Conservation (phyloP, 1,139 yeast genomes). For the Sugiyamaella grinbergsii region DNA sequence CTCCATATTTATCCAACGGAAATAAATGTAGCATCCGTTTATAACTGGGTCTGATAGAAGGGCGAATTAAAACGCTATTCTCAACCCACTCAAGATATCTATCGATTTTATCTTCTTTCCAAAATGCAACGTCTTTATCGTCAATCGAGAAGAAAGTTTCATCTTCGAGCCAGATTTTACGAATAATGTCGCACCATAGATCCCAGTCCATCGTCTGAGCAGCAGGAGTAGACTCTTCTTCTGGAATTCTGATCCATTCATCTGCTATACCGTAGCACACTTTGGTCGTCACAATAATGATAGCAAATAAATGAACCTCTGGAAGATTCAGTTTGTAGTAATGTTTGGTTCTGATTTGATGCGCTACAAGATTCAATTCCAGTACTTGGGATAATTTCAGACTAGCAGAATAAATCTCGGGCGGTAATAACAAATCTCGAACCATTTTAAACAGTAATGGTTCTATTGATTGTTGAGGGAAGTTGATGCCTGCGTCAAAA, state of each 20-base stretch:
- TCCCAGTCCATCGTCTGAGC: slow-evolving; percentile 36
- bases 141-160: slow-evolving; percentile 35
- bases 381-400: slow-evolving; percentile 11
- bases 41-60: slow-evolving; percentile 14
- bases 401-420: slow-evolving; percentile 39
- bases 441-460: slow-evolving; percentile 38
- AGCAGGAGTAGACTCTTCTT: slow-evolving; percentile 13
- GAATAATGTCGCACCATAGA: slow-evolving; percentile 41
- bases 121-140: slow-evolving; percentile 36
- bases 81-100: slow-evolving; percentile 40
- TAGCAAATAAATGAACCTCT: slow-evolving; percentile 25
- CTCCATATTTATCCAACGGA: slow-evolving; percentile 28
- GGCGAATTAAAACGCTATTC: slow-evolving; percentile 21
- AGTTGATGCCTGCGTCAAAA: slow-evolving; percentile 21
- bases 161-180: slow-evolving; percentile 40
- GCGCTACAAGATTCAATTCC: slow-evolving; percentile 3
- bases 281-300: slow-evolving; percentile 38
- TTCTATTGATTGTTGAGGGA: slow-evolving; percentile 32
- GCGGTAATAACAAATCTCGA: slow-evolving; percentile 42
- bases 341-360: neutral
- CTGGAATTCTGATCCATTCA: slow-evolving; percentile 26
- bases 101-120: slow-evolving; percentile 37
- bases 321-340: slow-evolving; percentile 21
- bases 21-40: slow-evolving; percentile 30
- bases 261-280: slow-evolving; percentile 42